phyloP scores from a whole-genome alignment of 495 filamentous ascomycete species.

The Aspergillus taichungensis region DNA sequence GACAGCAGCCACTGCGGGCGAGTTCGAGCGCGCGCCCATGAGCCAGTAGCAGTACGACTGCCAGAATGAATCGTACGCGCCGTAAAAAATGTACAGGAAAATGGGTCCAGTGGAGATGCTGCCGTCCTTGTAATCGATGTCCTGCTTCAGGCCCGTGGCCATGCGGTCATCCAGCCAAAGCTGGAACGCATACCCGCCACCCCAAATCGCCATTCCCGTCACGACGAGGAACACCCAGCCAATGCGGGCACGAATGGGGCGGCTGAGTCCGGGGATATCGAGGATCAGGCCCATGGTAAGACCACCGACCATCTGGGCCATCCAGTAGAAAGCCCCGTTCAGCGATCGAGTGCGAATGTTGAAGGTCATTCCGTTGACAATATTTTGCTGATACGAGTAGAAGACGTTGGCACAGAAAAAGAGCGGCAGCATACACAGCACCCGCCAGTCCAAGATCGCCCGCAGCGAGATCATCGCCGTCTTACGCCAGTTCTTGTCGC shows the following conservation, averaged over 20 bases:
- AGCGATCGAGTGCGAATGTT: constrained; percentile 40
- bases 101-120: constrained; percentile 38
- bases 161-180: constrained; percentile 25
- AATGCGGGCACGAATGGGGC: constrained; percentile 31
- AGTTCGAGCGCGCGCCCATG: constrained; percentile 83
- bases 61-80: constrained; percentile 44
- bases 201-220: constrained; percentile 43
- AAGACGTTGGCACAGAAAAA: constrained; percentile 67
- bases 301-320: constrained; percentile 45
- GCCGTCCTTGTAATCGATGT: constrained; percentile 29
- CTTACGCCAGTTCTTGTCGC: constrained; percentile 25
- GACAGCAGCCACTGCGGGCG: constrained; percentile 75
- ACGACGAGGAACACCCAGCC: constrained; percentile 41
- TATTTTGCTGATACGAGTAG: constrained; percentile 64
- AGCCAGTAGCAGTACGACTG: constrained; percentile 79
- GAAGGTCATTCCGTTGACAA: constrained; percentile 42
- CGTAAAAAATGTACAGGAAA: constrained; percentile 48
- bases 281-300: constrained; percentile 41
- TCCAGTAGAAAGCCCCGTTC: constrained; percentile 46
- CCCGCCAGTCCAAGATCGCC: constrained; percentile 29
- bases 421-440: constrained; percentile 41
- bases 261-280: constrained; percentile 31
- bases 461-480: constrained; percentile 48
- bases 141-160: constrained; percentile 23
- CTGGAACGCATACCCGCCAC: constrained; percentile 46